Evolutionary conservation across 371 early-diverging fungal species (phyloP).

Genomic region (Batrachochytrium dendrobatidis): DNA sequence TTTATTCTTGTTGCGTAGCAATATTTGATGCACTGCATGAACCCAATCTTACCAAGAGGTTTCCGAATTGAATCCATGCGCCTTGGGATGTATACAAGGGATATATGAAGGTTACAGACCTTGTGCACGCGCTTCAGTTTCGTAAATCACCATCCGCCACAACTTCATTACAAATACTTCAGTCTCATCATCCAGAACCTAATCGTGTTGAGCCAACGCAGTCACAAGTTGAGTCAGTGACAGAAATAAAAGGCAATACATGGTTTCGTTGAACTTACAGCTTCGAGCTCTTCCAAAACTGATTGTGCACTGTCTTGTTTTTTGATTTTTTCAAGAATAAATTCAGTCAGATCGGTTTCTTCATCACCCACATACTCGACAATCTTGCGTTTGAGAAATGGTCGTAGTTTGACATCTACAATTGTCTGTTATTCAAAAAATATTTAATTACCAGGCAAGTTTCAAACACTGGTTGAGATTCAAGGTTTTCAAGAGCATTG

Average conservation of each 20-base stretch:
- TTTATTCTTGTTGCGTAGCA: too few relatives aligned
- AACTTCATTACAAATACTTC: slow-evolving; percentile 71
- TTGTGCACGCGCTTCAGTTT: slow-evolving; percentile 62
- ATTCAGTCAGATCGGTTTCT: slow-evolving; percentile 62
- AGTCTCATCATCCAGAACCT: slow-evolving; percentile 79
- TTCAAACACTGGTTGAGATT: not conserved
- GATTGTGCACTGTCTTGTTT: slow-evolving; percentile 47
- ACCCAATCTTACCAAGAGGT: too few relatives aligned
- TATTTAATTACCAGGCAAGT: not conserved
- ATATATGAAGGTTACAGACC: too few relatives aligned
- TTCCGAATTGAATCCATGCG: too few relatives aligned
- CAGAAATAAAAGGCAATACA: slow-evolving; percentile 4
- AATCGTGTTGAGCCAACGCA: slow-evolving; percentile 5
- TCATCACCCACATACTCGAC: slow-evolving; percentile 65
- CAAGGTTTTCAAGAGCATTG: not conserved
- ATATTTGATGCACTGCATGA: too few relatives aligned
- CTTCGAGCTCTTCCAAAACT: slow-evolving; percentile 60
- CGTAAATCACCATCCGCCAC: slow-evolving; percentile 80
- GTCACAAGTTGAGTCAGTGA: not conserved
- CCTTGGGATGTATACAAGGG: too few relatives aligned
- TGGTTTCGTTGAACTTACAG: slow-evolving; percentile 47
- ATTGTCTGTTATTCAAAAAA: slow-evolving; percentile 29
- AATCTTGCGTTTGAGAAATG: slow-evolving; percentile 72
- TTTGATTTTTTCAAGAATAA: slow-evolving; percentile 59
- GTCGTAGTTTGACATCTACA: slow-evolving; percentile 55